Conservation (phyloP, 345 rosid species). For the Pugionium dolabratum region DNA sequence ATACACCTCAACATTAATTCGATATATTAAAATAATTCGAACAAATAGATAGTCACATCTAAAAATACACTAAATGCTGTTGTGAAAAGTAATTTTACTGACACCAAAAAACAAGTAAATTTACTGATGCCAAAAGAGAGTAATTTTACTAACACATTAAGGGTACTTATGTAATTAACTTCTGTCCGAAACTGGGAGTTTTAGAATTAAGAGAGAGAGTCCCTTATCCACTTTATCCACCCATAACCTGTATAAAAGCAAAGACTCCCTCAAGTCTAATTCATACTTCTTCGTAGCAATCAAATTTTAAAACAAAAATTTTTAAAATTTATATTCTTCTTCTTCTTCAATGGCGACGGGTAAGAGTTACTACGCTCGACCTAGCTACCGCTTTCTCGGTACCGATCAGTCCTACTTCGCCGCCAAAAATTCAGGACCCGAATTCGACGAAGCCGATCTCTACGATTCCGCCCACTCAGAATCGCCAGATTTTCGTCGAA, state of each 20-base stretch:
- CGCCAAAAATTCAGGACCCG: constrained; percentile 53
- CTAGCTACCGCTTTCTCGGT: constrained; percentile 65
- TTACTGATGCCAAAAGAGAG: too few relatives aligned
- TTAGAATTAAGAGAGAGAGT: not conserved
- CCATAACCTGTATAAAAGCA: constrained; percentile 56
- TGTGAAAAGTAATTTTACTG: too few relatives aligned
- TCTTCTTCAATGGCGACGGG: constrained; percentile 65
- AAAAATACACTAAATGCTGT: too few relatives aligned
- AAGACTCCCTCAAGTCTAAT: constrained; percentile 22
- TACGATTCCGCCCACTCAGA: constrained; percentile 50
- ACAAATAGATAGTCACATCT: too few relatives aligned
- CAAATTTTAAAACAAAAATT: not conserved
- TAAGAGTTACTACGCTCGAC: constrained; percentile 62
- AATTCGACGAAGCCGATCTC: constrained; percentile 88
- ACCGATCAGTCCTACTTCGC: constrained; percentile 47
- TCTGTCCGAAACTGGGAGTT: constrained; percentile 31
- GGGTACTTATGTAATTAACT: constrained; percentile 32
- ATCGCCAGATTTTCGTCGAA: constrained; percentile 64
- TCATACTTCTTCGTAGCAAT: constrained; percentile 8
- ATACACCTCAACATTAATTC: too few relatives aligned
- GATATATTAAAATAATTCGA: too few relatives aligned
- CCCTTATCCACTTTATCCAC: constrained; percentile 58
- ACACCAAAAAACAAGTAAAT: too few relatives aligned
- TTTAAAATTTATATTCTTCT: not conserved
- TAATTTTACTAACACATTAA: not conserved